A percentile compares a stretch with the other conserved stretches of the same genome.
Evolutionary conservation across 2,329 filamentous ascomycete species (phyloP).

Genomic region (Aspergillus sp.): DNA sequence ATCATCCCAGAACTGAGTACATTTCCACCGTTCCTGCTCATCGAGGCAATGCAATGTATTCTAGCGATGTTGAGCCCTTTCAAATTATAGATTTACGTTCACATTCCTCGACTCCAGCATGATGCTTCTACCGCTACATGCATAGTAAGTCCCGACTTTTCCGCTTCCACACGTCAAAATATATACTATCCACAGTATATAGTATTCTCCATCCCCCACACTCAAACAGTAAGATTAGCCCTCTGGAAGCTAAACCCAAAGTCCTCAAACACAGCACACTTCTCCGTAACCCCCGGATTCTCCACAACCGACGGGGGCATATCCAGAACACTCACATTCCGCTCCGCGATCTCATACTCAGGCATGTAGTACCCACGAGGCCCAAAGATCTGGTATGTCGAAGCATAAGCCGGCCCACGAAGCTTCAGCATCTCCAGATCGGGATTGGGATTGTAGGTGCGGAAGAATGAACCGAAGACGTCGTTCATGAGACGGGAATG

Average conservation of each 20-base stretch:
- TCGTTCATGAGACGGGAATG: conserved; percentile 30
- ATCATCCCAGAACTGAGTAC: too few species aligned
- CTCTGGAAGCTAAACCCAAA: conserved; percentile 30
- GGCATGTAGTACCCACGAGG: conserved; percentile 16
- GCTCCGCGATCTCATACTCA: conserved; percentile 10
- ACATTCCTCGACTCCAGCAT: too few species aligned
- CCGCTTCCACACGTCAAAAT: not conserved
- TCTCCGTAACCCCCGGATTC: conserved; percentile 18
- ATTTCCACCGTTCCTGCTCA: too few species aligned
- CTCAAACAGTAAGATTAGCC: conserved; percentile 6
- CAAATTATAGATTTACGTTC: too few species aligned
- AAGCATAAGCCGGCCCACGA: conserved; percentile 25
- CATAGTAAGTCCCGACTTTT: not conserved
- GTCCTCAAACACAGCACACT: conserved; percentile 26
- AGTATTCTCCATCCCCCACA: not conserved
- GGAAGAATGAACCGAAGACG: conserved; percentile 27
- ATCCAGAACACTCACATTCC: conserved; percentile 19
- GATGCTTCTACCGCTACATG: too few species aligned
- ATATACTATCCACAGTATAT: not conserved
- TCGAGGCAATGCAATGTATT: too few species aligned
- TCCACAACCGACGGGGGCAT: conserved; percentile 14
- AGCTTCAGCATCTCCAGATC: conserved; percentile 18
- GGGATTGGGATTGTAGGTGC: conserved; percentile 24
- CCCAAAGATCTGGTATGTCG: conserved; percentile 19
- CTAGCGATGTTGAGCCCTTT: too few species aligned